Percentiles rank a stretch among this genome's conserved stretches.
Evolutionary conservation across 75 land plant genomes (phyloP).

Genomic region (Chamaecyparis obtusa): DNA sequence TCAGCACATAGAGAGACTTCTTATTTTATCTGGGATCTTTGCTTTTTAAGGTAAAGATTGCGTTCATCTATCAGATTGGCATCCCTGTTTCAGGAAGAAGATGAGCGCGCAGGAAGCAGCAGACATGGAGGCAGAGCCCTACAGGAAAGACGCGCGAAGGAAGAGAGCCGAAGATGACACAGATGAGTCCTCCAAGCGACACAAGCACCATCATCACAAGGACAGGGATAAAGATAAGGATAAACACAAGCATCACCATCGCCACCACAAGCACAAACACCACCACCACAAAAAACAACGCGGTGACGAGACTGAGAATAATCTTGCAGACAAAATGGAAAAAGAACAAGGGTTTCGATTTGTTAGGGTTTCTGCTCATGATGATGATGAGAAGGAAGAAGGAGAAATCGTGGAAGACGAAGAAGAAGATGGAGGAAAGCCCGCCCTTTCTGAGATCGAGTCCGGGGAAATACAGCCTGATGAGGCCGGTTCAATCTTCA

Average conservation of each 20-base stretch:
- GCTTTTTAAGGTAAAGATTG: too few relatives aligned
- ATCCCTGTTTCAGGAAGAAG: background rate
- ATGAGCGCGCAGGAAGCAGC: background rate
- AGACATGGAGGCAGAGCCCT: background rate
- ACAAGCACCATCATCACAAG: conserved; percentile 21
- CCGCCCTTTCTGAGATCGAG: conserved; percentile 12
- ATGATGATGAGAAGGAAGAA: conserved; percentile 22
- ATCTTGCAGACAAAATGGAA: background rate
- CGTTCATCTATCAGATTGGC: too few relatives aligned
- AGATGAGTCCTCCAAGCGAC: conserved; percentile 24
- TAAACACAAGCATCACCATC: conserved; percentile 25
- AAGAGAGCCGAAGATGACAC: conserved; percentile 2
- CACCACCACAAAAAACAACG: conserved; percentile 22
- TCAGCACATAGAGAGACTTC: too few relatives aligned
- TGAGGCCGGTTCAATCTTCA: background rate
- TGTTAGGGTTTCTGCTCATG: conserved; percentile 1
- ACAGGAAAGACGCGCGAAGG: background rate
- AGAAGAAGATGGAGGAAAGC: background rate
- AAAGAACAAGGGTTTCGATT: conserved; percentile 6
- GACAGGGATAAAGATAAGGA: conserved; percentile 15
- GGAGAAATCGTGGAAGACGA: conserved; percentile 57
- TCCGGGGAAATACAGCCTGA: conserved; percentile 23
- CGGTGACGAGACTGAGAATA: background rate
- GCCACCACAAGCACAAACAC: conserved; percentile 21
- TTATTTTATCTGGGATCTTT: too few relatives aligned